Conservation (phyloP, 352 stramenopile genomes). For the Pythium vanterpoolii region DNA sequence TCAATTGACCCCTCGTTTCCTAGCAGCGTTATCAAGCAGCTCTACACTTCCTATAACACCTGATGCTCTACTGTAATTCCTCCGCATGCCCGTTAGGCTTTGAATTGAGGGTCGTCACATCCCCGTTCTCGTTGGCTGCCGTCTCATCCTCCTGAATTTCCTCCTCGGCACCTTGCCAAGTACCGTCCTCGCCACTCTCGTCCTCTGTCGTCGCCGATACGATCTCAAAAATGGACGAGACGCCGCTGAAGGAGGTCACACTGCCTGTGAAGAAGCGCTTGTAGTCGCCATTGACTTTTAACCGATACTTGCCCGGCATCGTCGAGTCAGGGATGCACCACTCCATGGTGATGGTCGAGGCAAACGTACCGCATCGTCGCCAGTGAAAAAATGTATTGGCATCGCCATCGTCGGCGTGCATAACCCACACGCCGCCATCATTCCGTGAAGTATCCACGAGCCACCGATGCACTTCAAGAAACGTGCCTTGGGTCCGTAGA, state of each 20-base stretch:
- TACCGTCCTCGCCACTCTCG: background rate
- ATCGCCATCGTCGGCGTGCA: constrained; percentile 72
- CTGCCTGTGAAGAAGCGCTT: constrained; percentile 61
- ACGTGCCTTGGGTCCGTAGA: constrained; percentile 68
- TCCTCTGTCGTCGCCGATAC: constrained; percentile 4
- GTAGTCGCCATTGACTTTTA: constrained; percentile 79
- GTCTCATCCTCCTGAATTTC: background rate
- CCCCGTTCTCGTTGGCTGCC: background rate
- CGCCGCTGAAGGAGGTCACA: constrained; percentile 47
- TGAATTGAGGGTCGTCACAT: background rate
- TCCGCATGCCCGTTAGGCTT: background rate
- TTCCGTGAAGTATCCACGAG: constrained; percentile 32
- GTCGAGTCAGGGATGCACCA: constrained; percentile 57
- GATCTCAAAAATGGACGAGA: constrained; percentile 60
- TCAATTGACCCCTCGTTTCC: too few species aligned
- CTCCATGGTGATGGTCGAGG: constrained; percentile 65
- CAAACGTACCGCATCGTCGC: constrained; percentile 64
- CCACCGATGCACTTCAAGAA: constrained; percentile 76
- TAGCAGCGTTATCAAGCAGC: too few species aligned
- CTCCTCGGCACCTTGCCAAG: background rate
- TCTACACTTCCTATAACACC: too few species aligned
- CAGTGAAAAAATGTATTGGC: constrained; percentile 75
- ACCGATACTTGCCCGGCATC: constrained; percentile 51
- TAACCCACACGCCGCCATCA: constrained; percentile 57
- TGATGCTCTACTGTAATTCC: too few species aligned